A percentile compares a stretch with the other conserved stretches of the same genome.
phyloP scores from a whole-genome alignment of 805 yeast genomes.

The Wickerhamomyces ciferrii region DNA sequence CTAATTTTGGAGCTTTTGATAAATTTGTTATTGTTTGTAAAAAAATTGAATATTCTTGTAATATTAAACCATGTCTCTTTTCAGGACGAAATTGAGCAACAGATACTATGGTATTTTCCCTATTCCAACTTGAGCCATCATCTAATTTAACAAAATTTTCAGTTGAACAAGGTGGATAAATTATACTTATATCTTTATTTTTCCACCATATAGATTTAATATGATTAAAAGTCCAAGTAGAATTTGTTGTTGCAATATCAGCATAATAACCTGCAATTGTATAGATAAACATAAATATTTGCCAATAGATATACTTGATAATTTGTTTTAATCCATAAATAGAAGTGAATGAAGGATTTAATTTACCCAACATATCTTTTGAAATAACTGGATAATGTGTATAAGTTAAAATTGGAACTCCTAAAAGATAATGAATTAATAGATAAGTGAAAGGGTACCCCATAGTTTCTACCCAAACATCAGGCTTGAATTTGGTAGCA shows the following conservation, averaged over 20 bases:
- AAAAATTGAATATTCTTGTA: slow-evolving; percentile 59
- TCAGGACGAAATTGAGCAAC: slow-evolving; percentile 96
- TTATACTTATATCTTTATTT: slow-evolving; percentile 37
- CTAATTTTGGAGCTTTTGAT: slow-evolving; percentile 43
- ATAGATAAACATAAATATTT: slow-evolving; percentile 56
- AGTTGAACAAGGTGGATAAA: slow-evolving; percentile 91
- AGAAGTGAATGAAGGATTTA: slow-evolving; percentile 27
- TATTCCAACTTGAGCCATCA: slow-evolving; percentile 13
- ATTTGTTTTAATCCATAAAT: slow-evolving; percentile 18
- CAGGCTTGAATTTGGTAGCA: slow-evolving; percentile 61
- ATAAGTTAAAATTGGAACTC: slow-evolving; percentile 77
- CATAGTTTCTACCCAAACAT: slow-evolving; percentile 90
- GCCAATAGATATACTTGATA: slow-evolving; percentile 67
- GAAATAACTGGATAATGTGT: slow-evolving; percentile 96
- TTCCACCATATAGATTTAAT: slow-evolving; percentile 58
- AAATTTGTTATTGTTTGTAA: slow-evolving; percentile 18
- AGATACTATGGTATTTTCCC: slow-evolving; percentile 32
- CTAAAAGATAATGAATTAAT: slow-evolving; percentile 46
- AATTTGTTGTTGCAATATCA: slow-evolving; percentile 67
- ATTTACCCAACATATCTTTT: slow-evolving; percentile 73
- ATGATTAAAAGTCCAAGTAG: slow-evolving; percentile 89
- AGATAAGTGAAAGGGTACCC: slow-evolving; percentile 90
- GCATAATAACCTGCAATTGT: slow-evolving; percentile 61
- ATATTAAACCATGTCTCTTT: slow-evolving; percentile 75
- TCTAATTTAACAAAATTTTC: slow-evolving; percentile 34